These are phyloP conservation scores for Fusarium subglutinans DNA, from an alignment of 2,329 filamentous ascomycete genomes.

Conservation along the genomic window DNA sequence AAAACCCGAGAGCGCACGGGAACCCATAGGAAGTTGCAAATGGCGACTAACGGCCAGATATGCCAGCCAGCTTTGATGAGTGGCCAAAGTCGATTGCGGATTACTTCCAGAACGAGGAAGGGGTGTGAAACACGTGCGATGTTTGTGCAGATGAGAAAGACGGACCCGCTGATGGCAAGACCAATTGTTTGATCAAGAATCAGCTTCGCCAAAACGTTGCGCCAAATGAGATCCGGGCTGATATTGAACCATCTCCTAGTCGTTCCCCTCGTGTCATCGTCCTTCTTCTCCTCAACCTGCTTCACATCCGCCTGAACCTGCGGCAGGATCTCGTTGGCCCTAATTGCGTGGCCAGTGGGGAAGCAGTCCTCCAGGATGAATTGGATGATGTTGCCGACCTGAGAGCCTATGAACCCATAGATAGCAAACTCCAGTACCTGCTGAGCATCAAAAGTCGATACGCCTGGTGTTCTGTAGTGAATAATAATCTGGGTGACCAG, in stretches of 20 bases:
- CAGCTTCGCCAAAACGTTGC: constrained; percentile 48
- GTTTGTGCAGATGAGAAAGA: constrained; percentile 50
- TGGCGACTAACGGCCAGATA: constrained; percentile 49
- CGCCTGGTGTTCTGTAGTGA: constrained; percentile 27
- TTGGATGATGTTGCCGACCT: constrained; percentile 50
- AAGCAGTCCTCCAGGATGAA: constrained; percentile 49
- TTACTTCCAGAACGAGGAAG: constrained; percentile 39
- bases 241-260: constrained; percentile 30
- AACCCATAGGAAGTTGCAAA: constrained; percentile 50
- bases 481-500: constrained; percentile 44
- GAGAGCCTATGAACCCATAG: constrained; percentile 48
- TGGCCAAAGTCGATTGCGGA: constrained; percentile 42
- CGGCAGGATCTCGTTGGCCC: constrained; percentile 33
- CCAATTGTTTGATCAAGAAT: constrained; percentile 51
- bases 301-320: constrained; percentile 27
- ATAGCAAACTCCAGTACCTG: constrained; percentile 50
- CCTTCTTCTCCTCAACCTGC: constrained; percentile 38
- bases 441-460: constrained; percentile 44
- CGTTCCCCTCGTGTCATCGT: constrained; percentile 24
- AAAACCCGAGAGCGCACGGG: constrained; percentile 49
- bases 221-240: constrained; percentile 45
- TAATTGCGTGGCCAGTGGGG: constrained; percentile 41
- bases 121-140: constrained; percentile 43
- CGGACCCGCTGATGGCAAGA: constrained; percentile 46
- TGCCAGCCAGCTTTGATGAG: constrained; percentile 50